These are phyloP conservation scores for Galeopsis tetrahit DNA, from an alignment of 257 asterid species.

Conservation along the genomic window DNA sequence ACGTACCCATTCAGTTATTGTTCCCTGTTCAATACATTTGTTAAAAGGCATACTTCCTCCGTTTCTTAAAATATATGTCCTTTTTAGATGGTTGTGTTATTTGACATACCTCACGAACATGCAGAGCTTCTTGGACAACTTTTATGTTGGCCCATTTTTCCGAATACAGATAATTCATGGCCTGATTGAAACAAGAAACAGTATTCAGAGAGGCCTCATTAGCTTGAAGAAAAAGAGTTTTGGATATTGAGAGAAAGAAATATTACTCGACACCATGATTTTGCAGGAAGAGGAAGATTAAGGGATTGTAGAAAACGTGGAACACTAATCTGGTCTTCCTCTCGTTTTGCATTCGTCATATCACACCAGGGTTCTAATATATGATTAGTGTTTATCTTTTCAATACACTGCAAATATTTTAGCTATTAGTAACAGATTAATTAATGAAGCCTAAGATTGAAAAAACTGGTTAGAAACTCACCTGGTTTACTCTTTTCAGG, in stretches of 20 bases:
- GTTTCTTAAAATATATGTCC: too few relatives aligned
- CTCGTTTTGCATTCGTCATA: neutral
- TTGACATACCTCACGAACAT: too few relatives aligned
- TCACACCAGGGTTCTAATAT: slow-evolving; percentile 41
- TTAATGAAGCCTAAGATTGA: neutral
- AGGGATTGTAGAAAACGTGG: neutral
- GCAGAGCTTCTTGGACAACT: too few relatives aligned
- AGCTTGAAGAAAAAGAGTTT: too few relatives aligned
- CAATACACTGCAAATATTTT: slow-evolving; percentile 29
- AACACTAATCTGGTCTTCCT: neutral
- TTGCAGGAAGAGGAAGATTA: neutral
- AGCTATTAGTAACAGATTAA: neutral
- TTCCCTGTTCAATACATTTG: too few relatives aligned
- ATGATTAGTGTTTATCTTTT: neutral
- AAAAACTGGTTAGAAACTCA: neutral
- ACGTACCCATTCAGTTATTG: too few relatives aligned
- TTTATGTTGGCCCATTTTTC: too few relatives aligned
- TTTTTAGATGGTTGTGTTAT: too few relatives aligned
- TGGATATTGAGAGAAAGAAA: neutral
- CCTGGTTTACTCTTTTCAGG: slow-evolving; percentile 31
- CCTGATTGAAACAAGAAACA: too few relatives aligned
- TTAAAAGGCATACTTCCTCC: too few relatives aligned
- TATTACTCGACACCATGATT: slow-evolving; percentile 41
- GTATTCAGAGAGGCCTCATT: too few relatives aligned
- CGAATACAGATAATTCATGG: too few relatives aligned